phyloP scores from a whole-genome alignment of 177 flowering plant genomes.

The Telopea speciosissima region DNA sequence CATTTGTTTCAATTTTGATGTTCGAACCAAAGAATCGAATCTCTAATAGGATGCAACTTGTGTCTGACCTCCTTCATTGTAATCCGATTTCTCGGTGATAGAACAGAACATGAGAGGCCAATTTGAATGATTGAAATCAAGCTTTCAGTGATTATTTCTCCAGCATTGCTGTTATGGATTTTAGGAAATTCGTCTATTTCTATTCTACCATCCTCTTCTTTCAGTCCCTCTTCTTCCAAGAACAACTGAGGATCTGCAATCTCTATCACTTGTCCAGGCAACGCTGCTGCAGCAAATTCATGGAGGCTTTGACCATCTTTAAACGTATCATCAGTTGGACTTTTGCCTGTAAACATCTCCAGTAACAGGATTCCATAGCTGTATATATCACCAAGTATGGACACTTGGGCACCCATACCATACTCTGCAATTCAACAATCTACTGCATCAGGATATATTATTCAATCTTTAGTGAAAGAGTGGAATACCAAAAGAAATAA shows the following conservation, averaged over 20 bases:
- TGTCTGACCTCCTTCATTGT: neutral
- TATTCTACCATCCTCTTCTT: too few species aligned
- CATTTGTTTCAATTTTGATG: neutral
- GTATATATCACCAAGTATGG: neutral
- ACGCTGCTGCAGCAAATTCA: too few species aligned
- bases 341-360: too few species aligned
- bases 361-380: neutral
- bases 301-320: too few species aligned
- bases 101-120: neutral
- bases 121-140: neutral
- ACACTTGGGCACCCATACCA: neutral
- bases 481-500: too few species aligned
- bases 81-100: neutral
- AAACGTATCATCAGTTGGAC: too few species aligned
- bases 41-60: neutral
- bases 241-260: too few species aligned
- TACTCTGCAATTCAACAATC: neutral
- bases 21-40: neutral
- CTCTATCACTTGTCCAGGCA: too few species aligned
- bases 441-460: neutral
- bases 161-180: too few species aligned
- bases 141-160: neutral
- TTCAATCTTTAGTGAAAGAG: neutral
- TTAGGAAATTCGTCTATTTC: too few species aligned
- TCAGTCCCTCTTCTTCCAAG: too few species aligned